Evolutionary conservation across 768 basidiomycete species (phyloP).

Genomic region (Boletus pseudo-olivaceus): DNA sequence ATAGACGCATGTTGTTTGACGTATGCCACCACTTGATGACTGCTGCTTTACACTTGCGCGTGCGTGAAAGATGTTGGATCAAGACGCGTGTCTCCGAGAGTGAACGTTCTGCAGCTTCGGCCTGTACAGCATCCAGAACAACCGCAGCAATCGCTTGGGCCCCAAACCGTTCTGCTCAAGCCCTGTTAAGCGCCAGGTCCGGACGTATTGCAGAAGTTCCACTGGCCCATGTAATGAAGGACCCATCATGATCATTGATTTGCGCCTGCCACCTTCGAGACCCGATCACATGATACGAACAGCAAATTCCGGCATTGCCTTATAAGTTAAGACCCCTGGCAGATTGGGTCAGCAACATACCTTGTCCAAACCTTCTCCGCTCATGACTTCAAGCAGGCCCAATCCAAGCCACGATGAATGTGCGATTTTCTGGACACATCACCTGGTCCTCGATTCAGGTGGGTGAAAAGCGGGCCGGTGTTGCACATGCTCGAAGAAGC

Average conservation of each 20-base stretch:
- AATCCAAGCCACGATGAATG: background rate
- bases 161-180: too few relatives aligned
- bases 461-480: background rate
- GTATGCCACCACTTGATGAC: background rate
- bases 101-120: too few relatives aligned
- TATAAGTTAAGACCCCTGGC: background rate
- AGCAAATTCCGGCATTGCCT: background rate
- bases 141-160: too few relatives aligned
- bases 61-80: background rate
- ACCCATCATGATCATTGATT: too few relatives aligned
- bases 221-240: too few relatives aligned
- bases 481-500: constrained; percentile 1
- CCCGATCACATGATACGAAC: too few relatives aligned
- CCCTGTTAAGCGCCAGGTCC: too few relatives aligned
- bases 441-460: background rate
- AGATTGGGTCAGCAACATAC: background rate
- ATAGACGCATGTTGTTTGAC: background rate
- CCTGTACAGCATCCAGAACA: too few relatives aligned
- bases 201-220: too few relatives aligned
- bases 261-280: too few relatives aligned
- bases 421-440: background rate
- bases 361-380: background rate
- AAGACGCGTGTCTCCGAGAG: too few relatives aligned
- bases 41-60: background rate
- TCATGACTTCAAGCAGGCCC: background rate